Base-by-base conservation (phyloP, 345 rosid species). In the Dipteronia sinensis region DNA sequence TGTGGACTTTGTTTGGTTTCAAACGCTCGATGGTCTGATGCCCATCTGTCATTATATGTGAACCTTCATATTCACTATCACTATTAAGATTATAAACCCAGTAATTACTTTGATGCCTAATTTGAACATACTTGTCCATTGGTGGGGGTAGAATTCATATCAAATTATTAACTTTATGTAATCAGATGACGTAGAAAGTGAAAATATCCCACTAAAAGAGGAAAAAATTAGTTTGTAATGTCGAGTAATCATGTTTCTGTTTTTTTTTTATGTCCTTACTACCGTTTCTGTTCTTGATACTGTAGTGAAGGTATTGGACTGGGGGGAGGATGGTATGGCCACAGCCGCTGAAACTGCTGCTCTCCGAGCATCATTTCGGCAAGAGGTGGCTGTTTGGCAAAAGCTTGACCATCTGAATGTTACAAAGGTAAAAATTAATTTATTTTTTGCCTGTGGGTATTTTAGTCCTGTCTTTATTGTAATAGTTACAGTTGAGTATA, bases 311-410 rank as follows among this genome's bases (percentile, higher is more conserved):
- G 79, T 90, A 23, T 84, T 93, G 82, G 94, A 93, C 65, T 93
- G 95, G 97, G 97, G 95, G 22, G 95, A 88, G 83, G 95, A 93
- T 79, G 94, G 94, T 25, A 67, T 81, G 46, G 83, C 86, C 51
- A 82, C 97, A 25, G 82, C 87, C 10, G 86, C 91, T 74, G 93
- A 87, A 82, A 79, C 91, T 46, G 83, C 91, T 2, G 85, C 90
- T 65, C 79, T 93, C 7, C 87, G 95, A 77, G 71, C 91, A 77
- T 88, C 97, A 82, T 93, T 93, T 74, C 88, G 73, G 76, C 91
- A 93, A 85, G 97, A 93, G 85, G 97, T 93, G 75, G 95, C 93
- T 76, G 95, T 93, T 77, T 93, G 97, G 95, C 90, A 93, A 82
- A 93, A 93, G 86, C 95, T 93, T 79, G 90, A 89, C 89, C 91